These are phyloP conservation scores for Pseudozyma sp. DNA, from an alignment of 1,284 basidiomycete genomes.

Conservation along the genomic window DNA sequence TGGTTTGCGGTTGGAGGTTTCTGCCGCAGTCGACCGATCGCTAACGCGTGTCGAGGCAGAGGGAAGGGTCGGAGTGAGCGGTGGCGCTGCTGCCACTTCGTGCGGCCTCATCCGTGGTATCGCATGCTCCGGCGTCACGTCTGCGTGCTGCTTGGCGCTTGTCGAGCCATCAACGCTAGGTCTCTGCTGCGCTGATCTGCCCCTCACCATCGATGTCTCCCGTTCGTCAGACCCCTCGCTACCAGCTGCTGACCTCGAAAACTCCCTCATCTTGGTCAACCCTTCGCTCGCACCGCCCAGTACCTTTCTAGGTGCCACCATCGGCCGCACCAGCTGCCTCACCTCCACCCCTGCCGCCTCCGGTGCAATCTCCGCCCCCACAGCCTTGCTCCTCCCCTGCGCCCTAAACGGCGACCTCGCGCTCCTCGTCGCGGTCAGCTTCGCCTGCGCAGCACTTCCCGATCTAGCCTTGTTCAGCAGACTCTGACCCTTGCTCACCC, in stretches of 20 bases:
- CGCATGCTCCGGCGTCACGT: neutral
- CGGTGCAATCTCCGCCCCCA: slow-evolving; percentile 28
- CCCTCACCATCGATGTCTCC: no score
- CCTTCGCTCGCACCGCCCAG: slow-evolving; percentile 28
- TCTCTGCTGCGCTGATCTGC: neutral
- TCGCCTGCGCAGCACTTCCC: slow-evolving; percentile 37
- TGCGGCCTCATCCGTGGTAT: slow-evolving; percentile 18
- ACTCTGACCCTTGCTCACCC: slow-evolving; percentile 48
- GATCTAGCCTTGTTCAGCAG: slow-evolving; percentile 43
- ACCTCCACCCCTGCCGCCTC: slow-evolving; percentile 15
- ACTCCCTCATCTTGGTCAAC: slow-evolving; percentile 21
- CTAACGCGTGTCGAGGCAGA: neutral
- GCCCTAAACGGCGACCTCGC: slow-evolving; percentile 8
- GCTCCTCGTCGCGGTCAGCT: slow-evolving; percentile 26
- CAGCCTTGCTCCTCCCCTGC: slow-evolving; percentile 31
- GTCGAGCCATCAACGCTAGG: neutral
- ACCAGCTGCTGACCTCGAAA: slow-evolving; percentile 10
- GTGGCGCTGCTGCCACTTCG: slow-evolving; percentile 31
- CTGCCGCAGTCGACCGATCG: slow-evolving; percentile 4
- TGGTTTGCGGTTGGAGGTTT: neutral
- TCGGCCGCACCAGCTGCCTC: slow-evolving; percentile 22
- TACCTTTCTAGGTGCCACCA: slow-evolving; percentile 43
- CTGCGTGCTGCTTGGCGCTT: neutral
- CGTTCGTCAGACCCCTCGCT: neutral
- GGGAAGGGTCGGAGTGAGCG: slow-evolving; percentile 1